Conservation (phyloP, 257 asterid genomes). For the Nemophila menziesii region DNA sequence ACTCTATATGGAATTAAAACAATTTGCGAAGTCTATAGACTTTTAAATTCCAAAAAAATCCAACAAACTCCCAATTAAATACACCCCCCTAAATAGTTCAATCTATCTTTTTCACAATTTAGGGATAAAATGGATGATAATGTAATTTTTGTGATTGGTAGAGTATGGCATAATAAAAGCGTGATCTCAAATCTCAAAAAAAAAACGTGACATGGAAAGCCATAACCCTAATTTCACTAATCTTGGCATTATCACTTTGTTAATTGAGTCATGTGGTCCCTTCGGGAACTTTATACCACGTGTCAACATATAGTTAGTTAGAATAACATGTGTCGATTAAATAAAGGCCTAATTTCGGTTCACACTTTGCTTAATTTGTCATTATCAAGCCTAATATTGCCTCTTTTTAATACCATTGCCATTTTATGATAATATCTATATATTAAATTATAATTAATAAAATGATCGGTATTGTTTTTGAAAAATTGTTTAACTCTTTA, state of each 20-base stretch:
- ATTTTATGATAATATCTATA: no score
- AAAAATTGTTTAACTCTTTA: no score
- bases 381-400: slow-evolving; percentile 18
- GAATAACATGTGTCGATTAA: slow-evolving; percentile 32
- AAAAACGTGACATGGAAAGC: neutral
- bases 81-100: no score
- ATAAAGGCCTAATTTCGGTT: slow-evolving; percentile 33
- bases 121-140: no score
- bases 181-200: no score
- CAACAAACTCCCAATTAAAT: no score
- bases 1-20: no score
- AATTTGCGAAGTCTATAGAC: no score
- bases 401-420: no score
- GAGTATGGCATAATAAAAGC: neutral
- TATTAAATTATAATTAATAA: no score
- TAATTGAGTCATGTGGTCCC: neutral
- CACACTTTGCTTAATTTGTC: slow-evolving; percentile 21
- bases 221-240: neutral
- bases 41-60: no score
- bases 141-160: neutral
- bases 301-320: neutral
- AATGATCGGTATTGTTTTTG: no score
- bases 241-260: neutral
- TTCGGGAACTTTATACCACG: neutral
- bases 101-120: neutral